phyloP scores from a whole-genome alignment of 345 rosid genomes.

The Eucalyptus sp. region DNA sequence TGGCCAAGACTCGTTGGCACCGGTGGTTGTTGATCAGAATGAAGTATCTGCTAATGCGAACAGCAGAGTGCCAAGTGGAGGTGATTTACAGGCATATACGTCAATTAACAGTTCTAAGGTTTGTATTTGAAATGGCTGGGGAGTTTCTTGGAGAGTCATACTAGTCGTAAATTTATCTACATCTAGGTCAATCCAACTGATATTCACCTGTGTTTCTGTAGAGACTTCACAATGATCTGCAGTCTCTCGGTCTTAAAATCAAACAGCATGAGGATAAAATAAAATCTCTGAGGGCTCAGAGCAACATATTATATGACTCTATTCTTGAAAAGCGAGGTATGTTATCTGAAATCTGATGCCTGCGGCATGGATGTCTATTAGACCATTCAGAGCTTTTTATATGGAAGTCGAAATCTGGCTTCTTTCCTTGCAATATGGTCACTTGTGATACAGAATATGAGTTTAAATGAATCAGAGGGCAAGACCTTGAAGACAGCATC shows the following conservation, averaged over 20 bases:
- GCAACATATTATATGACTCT: constrained; percentile 40
- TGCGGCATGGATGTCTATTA: background rate
- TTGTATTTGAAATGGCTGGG: background rate
- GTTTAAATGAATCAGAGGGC: background rate
- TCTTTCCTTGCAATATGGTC: background rate
- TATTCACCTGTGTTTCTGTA: constrained; percentile 6
- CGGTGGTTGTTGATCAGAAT: constrained; percentile 19
- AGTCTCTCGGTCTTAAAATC: constrained; percentile 39
- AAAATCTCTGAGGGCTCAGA: constrained; percentile 31
- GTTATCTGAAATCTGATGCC: background rate
- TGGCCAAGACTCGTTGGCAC: constrained; percentile 12
- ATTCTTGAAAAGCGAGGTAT: constrained; percentile 59
- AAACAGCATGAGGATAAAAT: constrained; percentile 49
- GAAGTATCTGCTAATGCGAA: background rate
- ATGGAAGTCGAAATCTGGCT: background rate
- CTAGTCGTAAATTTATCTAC: background rate
- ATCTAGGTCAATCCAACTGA: background rate
- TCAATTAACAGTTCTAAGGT: constrained; percentile 25
- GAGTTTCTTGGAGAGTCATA: background rate
- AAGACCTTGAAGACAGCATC: background rate
- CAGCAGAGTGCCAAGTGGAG: constrained; percentile 24
- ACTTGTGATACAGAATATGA: background rate
- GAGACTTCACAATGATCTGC: constrained; percentile 64
- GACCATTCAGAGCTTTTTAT: background rate
- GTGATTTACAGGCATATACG: constrained; percentile 13